These are phyloP conservation scores for Clavispora carvajalis DNA, from an alignment of 805 yeast species.

Conservation along the genomic window DNA sequence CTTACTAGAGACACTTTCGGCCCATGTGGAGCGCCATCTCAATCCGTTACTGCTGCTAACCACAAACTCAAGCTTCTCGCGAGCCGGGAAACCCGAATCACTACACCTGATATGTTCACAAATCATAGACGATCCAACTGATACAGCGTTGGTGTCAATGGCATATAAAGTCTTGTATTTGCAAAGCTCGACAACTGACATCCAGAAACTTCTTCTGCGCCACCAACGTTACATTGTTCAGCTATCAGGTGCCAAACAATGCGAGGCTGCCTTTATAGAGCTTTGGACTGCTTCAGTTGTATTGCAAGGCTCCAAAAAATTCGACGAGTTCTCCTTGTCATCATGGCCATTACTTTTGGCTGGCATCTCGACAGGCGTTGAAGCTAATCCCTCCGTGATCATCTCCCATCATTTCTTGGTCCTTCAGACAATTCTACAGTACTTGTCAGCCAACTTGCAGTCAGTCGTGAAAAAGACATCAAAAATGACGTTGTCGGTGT, in stretches of 20 bases:
- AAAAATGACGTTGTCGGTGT: background rate
- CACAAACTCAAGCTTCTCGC: constrained; percentile 3
- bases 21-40: background rate
- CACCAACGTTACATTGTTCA: constrained; percentile 11
- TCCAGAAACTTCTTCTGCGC: background rate
- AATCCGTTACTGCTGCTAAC: background rate
- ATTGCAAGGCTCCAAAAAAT: constrained; percentile 3
- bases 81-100: background rate
- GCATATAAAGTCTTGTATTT: constrained; percentile 12
- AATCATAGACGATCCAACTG: background rate
- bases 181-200: background rate
- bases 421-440: constrained; percentile 12
- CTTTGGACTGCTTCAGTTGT: constrained; percentile 9
- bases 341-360: constrained; percentile 3
- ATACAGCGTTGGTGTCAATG: constrained; percentile 4
- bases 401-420: constrained; percentile 14
- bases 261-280: constrained; percentile 9
- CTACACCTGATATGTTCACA: constrained; percentile 1
- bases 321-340: background rate
- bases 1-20: background rate
- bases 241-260: constrained; percentile 4
- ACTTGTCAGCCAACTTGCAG: constrained; percentile 8
- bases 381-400: constrained; percentile 2
- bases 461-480: constrained; percentile 2
- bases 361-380: constrained; percentile 2